Percentiles rank a stretch among this genome's conserved stretches.
These are phyloP conservation scores for Musa beccarii DNA, from an alignment of 176 grass and related monocot genomes.

Conservation along the genomic window DNA sequence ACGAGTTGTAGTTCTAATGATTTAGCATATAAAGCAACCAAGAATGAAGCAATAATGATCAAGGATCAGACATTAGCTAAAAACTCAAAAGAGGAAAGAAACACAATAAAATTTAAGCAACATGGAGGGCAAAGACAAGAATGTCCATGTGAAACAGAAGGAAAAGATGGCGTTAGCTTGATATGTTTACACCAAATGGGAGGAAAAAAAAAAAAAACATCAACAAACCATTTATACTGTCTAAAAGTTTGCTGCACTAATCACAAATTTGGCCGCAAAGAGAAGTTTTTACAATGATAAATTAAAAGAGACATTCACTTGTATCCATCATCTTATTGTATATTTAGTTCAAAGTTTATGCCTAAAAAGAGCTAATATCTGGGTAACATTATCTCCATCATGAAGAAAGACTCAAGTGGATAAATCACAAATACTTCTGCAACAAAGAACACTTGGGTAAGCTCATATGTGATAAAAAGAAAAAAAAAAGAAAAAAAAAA, in stretches of 20 bases:
- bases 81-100: background rate
- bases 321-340: too few species aligned
- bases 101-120: background rate
- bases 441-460: too few species aligned
- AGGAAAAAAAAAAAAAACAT: background rate
- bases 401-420: too few species aligned
- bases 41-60: background rate
- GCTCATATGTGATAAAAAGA: too few species aligned
- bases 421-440: too few species aligned
- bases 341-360: too few species aligned
- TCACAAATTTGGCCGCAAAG: background rate
- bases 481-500: too few species aligned
- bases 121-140: background rate
- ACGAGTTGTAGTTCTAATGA: too few species aligned
- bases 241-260: background rate
- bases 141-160: background rate
- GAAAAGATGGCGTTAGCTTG: background rate
- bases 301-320: too few species aligned
- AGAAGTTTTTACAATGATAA: background rate
- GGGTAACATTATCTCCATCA: too few species aligned
- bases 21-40: background rate
- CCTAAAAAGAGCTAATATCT: too few species aligned
- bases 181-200: background rate
- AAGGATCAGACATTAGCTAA: background rate
- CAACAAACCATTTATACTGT: background rate